Evolutionary conservation across 116 monocot genomes (phyloP), one percentile per base, ranked within the genome.

Genomic region (Trichopus zeylanicus): DNA sequence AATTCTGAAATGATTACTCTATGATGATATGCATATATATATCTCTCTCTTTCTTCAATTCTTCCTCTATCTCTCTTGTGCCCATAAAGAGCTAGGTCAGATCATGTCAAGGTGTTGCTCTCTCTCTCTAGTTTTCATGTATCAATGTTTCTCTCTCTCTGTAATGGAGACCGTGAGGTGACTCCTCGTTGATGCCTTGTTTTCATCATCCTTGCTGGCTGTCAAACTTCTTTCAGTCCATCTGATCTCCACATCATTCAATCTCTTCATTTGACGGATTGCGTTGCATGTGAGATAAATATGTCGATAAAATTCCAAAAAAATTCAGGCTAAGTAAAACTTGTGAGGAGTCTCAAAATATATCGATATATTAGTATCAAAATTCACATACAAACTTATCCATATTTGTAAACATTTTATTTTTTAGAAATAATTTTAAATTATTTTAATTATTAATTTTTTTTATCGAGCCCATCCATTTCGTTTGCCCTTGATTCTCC

Each of bases 1-100:
- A 21, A 49, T 49, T 22, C 22, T 20, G 49, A 22, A 67, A 74
- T 63, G 51, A 74, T 73, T 67, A 67, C 73, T 7, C 38, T 49
- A 67, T 67, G 56, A 73, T 73, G 55, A 26, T 19, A 22, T 48
- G 48, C 10, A 26, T 55, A 32, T 20, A 56, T 46, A 18, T 20
- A 29, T 9, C 13, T 16, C 26, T 21, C 33, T 25, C 57, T 57
- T 64, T 51, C 57, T 63, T 16, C 25, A 13, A n/a, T n/a, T n/a
- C n/a, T n/a, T n/a, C n/a, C n/a, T n/a, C n/a, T n/a, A n/a, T n/a
- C n/a, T n/a, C n/a, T n/a, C n/a, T n/a, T n/a, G n/a, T n/a, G n/a
- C n/a, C n/a, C n/a, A n/a, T n/a, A n/a, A n/a, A n/a, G 6, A 33
- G 8, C 4, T 5, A 33, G 6, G 8, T 33, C 32, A 33, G 8